A percentile compares a stretch with the other conserved stretches of the same genome.
Conservation (phyloP, 164 flowering plant genomes). For the Vitis cinerea region DNA sequence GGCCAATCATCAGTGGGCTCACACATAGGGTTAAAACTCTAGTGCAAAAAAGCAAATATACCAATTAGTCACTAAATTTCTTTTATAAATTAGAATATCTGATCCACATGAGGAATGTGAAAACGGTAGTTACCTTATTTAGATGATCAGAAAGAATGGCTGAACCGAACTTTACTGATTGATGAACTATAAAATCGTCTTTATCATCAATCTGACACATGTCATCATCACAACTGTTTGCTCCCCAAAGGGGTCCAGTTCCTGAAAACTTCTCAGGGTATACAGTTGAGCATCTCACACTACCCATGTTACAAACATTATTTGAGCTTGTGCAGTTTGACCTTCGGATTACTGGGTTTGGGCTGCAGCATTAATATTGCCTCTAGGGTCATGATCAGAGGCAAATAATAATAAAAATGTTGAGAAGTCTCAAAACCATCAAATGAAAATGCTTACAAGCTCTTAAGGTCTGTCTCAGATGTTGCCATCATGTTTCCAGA, state of each 20-base stretch:
- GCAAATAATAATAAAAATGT: background rate
- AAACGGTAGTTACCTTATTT: conserved; percentile 46
- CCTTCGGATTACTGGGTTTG: conserved; percentile 31
- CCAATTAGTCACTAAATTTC: background rate
- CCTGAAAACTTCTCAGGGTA: conserved; percentile 19
- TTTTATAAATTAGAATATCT: background rate
- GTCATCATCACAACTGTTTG: conserved; percentile 29
- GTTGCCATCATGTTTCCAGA: conserved; percentile 33
- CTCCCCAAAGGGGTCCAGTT: conserved; percentile 16
- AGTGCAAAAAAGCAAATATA: background rate
- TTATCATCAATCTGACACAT: conserved; percentile 47
- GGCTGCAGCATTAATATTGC: conserved; percentile 36
- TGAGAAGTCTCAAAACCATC: background rate
- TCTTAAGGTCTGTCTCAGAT: conserved; percentile 32
- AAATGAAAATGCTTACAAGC: conserved; percentile 42
- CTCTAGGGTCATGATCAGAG: conserved; percentile 6
- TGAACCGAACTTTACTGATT: conserved; percentile 29
- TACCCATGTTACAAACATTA: conserved; percentile 28
- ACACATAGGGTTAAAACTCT: conserved; percentile 38
- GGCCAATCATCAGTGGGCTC: conserved; percentile 34
- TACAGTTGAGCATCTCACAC: conserved; percentile 19
- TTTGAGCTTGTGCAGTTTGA: conserved; percentile 9
- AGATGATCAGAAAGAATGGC: conserved; percentile 30
- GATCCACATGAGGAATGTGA: background rate
- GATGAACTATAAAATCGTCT: conserved; percentile 21